A percentile compares a stretch with the other conserved stretches of the same genome.
Evolutionary conservation across 2,329 filamentous ascomycete genomes (phyloP).

Genomic region (Penicillium frequentans): DNA sequence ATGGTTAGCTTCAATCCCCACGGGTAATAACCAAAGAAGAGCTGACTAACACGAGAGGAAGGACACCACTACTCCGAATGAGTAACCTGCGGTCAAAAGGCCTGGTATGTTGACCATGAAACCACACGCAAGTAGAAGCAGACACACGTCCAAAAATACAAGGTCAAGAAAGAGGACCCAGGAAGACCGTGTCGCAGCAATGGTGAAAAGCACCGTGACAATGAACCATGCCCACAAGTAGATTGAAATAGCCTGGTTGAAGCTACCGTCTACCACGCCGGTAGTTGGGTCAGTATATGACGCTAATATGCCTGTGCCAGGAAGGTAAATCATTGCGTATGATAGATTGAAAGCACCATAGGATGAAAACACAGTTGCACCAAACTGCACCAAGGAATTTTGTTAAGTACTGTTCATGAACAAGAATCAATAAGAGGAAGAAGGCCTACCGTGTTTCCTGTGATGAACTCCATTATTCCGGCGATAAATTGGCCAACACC

Average conservation of each 20-base stretch:
- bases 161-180: neutral
- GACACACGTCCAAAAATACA: neutral
- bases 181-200: neutral
- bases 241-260: neutral
- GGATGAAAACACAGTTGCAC: neutral
- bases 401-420: neutral
- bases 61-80: neutral
- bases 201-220: neutral
- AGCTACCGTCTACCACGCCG: neutral
- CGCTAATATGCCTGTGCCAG: neutral
- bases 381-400: neutral
- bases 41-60: neutral
- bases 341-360: neutral
- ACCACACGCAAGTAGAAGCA: neutral
- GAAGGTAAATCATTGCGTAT: neutral
- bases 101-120: neutral
- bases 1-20: neutral
- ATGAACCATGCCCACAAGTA: neutral
- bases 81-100: neutral
- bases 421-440: neutral
- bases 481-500: constrained; percentile 32
- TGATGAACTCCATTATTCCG: constrained; percentile 28
- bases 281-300: neutral
- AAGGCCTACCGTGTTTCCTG: constrained; percentile 18
- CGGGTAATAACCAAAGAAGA: neutral